Evolutionary conservation across 2,329 filamentous ascomycete genomes (phyloP), one percentile per base, ranked within the genome.

Genomic region (Fonsecaea pedrosoi): DNA sequence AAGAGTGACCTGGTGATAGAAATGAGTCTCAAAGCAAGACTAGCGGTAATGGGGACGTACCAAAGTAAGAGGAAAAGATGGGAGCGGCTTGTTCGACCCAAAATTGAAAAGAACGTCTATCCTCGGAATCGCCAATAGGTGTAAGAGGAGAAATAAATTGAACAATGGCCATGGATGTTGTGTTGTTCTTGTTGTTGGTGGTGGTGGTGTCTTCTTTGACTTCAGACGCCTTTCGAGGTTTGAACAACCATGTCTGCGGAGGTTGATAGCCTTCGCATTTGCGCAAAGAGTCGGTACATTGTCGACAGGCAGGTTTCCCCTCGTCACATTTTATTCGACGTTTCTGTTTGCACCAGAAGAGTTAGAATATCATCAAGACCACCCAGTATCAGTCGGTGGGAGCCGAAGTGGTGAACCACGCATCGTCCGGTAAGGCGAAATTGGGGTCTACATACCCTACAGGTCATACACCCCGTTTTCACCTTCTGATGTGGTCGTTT

Each of bases 241-340:
- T 65, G 62, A 71, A 71, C 21, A 71, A 57, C 69, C 69, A 71
- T 60, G 67, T 64, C 57, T 71, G 68, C 54, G 67, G 69, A 10
- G 67, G 57, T 30, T 66, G 59, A 42, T 71, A 71, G 42, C 69
- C 69, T 54, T 70, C 69, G 50, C 69, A 71, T 56, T 64, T 66
- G 32, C 69, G 60, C 5, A 69, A 54, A 60, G 69, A 68, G 30
- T 57, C 57, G 50, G 66, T 69, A 37, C 70, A 72, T 62, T 69
- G 69, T 8, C 64, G 60, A 67, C 70, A 72, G 7, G 57, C 56
- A 18, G 69, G 67, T 38, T 68, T 68, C 13, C 34, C 61, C 64
- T 72, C 70, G 60, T 69, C 65, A 55, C 69, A 72, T 60, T 72
- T 72, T 34, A 72, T 68, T 9, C 70, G 64, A 42, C 70, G 69